phyloP scores from a whole-genome alignment of 164 flowering plant species.

The Houttuynia cordata region DNA sequence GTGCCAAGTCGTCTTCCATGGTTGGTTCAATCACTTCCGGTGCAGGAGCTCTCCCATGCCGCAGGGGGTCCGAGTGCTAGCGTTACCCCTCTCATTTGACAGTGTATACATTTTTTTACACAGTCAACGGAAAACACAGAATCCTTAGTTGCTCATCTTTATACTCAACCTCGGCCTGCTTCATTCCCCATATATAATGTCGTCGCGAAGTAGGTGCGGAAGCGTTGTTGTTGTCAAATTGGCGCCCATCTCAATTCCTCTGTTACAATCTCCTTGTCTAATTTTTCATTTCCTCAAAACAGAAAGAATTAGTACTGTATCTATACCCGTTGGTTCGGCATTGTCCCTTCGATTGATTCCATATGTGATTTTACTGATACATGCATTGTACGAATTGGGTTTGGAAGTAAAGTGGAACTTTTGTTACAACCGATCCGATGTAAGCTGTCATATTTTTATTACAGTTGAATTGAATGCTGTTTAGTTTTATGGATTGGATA shows the following conservation, averaged over 20 bases:
- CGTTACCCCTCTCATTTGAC: conserved; percentile 1
- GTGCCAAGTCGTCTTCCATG: conserved; percentile 86
- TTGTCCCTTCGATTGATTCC: conserved; percentile 7
- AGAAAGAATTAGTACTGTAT: conserved; percentile 19
- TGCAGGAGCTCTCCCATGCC: conserved; percentile 79
- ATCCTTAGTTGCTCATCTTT: conserved; percentile 8
- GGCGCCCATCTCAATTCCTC: conserved; percentile 4
- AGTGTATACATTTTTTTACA: conserved; percentile 58
- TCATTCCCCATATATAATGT: conserved; percentile 26
- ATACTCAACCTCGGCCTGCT: conserved; percentile 81
- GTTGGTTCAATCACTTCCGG: conserved; percentile 69
- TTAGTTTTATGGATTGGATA: no score
- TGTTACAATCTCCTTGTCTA: neutral
- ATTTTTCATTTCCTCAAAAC: neutral
- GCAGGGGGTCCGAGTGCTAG: conserved; percentile 51
- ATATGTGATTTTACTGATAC: conserved; percentile 12
- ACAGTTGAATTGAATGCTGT: no score
- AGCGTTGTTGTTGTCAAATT: conserved; percentile 34
- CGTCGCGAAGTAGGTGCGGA: conserved; percentile 44
- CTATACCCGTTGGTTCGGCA: neutral
- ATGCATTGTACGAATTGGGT: conserved; percentile 19
- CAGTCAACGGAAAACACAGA: conserved; percentile 23
- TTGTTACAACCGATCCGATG: neutral
- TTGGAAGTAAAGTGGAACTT: no score
- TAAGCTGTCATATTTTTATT: neutral